Base-by-base conservation (phyloP, 164 flowering plant genomes). In the Vitis rotundifolia region DNA sequence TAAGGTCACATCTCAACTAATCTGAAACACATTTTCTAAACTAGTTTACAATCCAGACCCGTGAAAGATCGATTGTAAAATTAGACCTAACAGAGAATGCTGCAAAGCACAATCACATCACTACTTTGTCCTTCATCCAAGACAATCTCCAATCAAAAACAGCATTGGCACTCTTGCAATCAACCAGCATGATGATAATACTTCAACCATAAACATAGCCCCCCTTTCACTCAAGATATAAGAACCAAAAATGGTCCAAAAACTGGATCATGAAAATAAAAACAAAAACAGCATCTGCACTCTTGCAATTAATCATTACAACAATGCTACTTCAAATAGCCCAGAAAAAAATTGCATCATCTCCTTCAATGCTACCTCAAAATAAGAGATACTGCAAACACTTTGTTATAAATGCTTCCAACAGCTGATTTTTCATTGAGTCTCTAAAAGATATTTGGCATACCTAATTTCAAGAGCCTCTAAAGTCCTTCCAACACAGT, bases 161-260 rank as follows among this genome's bases (percentile, higher is more conserved):
- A 37, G 7, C 44, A 37, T 37, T 37, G 5, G 19, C 12, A 31
- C 9, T 2, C 11, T 19, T 47, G 26, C 49, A 55, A 16, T 3
- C 5, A 58, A 44, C 18, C n/a, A 48, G 26, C 18, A 19, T 59
- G 22, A 68, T 22, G 22, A 14, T 16, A 48, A 19, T 13, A 19
- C 50, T 18, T 26, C 3, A 12, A 26, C 57, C 50, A 50, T 19
- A 64, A 13, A 31, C 22, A 18, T 11, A 22, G 16, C 49, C 2
- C 14, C 49, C 22, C 19, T 8, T 11, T 11, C 51, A 18, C 31
- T 28, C 63, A 28, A 16, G 16, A 9, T 12, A 62, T 44, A 10
- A 62, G n/a, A 62, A 62, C 65, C n/a, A 37, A 62, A 5, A 22
- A 47, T 37, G 65, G 54, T 49, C 54, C 14, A n/a, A 63, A 48